These are phyloP conservation scores for Marchantia polymorpha DNA, from an alignment of 225 moss, liverwort and hornwort genomes.

Conservation along the genomic window DNA sequence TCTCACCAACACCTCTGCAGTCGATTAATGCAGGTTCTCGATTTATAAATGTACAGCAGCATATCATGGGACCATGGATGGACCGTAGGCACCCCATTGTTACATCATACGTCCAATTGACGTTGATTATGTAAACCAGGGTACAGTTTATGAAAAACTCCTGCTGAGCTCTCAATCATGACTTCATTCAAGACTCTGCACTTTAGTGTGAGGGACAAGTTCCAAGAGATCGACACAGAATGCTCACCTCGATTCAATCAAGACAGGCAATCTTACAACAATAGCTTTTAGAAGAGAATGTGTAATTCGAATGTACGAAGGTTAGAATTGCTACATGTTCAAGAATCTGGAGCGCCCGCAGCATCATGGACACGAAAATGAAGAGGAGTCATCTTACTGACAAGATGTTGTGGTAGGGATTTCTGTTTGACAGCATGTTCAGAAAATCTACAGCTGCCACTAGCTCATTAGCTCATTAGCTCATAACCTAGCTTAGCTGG, in stretches of 20 bases:
- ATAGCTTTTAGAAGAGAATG: slow-evolving; percentile 1
- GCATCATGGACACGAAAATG: background rate
- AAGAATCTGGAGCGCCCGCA: background rate
- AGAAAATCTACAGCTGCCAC: background rate
- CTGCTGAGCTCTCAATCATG: background rate
- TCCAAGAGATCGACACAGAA: background rate
- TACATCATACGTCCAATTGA: background rate
- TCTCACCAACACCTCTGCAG: background rate
- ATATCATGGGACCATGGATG: slow-evolving; percentile 1
- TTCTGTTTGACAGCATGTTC: background rate
- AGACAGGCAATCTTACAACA: background rate
- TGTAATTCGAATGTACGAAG: background rate
- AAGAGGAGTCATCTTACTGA: background rate
- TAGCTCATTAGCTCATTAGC: too few species aligned
- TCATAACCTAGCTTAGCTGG: slow-evolving; percentile 2
- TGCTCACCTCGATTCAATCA: background rate
- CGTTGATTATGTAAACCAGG: background rate
- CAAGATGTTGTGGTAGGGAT: background rate
- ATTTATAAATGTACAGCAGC: background rate
- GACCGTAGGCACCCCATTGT: background rate
- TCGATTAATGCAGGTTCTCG: background rate
- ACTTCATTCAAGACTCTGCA: background rate
- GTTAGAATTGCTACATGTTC: background rate
- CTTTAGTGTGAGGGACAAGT: background rate
- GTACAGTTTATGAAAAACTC: background rate